Evolutionary conservation across 1,139 yeast species (phyloP), one percentile per base, ranked within the genome.

Genomic region (Yamadazyma spencermartinsiae): DNA sequence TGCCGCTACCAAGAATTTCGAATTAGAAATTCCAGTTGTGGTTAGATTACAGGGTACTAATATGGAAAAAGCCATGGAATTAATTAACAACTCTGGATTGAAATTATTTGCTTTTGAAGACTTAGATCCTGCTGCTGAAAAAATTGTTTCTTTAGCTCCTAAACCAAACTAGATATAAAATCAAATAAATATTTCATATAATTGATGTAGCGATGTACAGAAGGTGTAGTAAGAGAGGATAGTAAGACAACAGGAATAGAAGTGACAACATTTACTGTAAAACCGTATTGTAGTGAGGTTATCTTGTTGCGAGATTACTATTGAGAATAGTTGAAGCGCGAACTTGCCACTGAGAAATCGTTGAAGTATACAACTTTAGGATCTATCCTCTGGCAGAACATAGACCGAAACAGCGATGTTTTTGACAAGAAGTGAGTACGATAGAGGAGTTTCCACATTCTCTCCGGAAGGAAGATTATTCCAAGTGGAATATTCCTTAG

Each of bases 1-100:
- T 68, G 78, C 87, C 68, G 87, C 96, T 54, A 83, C 92, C 75
- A 88, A 88, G 89, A 89, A 89, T 88, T 86, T 85, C 83, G 86
- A 88, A 63, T 82, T 92, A 64, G 82, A 79, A 50, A 86, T 92
- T 44, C 99, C 98, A 54, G 94, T 92, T 57, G 95, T 94, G 50
- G 98, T 90, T 50, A 88, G 99, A 79, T 79, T 92, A 61, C 98
- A 94, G 76, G 99, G 99, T 69, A 92, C 98, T 52, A 92, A 94
- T 76, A 79, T 85, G 72, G 87, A 80, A 54, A 76, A 82, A 61
- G 99, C 98, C 56, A 87, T 85, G 71, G 76, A 86, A 60, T 79
- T 92, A 71, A 86, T 92, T 58, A 72, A 79, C 52, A 79, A 87
- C 60, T 88, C 97, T 35, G 98, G 98, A 41, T 79, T 92, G 69